phyloP scores from a whole-genome alignment of 2,329 filamentous ascomycete genomes.

The Calonectria hawksworthii region DNA sequence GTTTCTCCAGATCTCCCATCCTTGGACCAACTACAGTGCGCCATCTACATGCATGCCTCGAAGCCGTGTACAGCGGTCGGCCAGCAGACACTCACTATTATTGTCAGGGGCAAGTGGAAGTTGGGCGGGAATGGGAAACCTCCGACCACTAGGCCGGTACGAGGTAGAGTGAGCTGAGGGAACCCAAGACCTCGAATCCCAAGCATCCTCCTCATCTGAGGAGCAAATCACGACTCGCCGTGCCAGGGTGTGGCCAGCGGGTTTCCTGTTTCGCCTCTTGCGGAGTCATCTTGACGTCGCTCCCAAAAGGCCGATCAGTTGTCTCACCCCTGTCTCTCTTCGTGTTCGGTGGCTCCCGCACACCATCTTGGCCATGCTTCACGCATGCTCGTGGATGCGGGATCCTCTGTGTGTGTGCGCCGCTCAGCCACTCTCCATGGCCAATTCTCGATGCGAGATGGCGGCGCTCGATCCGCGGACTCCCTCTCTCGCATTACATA shows the following conservation, averaged over 20 bases:
- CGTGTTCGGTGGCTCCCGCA: conserved; percentile 51
- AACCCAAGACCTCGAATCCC: not conserved
- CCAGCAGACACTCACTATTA: conserved; percentile 4
- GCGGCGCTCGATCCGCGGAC: conserved; percentile 1
- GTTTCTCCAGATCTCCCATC: not conserved
- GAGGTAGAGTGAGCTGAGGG: not conserved
- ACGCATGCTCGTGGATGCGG: conserved; percentile 11
- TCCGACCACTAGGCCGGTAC: not conserved
- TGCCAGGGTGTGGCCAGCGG: conserved; percentile 4
- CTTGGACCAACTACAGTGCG: conserved; percentile 6
- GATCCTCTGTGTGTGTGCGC: not conserved
- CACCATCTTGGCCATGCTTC: conserved; percentile 43
- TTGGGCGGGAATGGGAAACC: conserved; percentile 1
- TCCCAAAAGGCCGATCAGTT: conserved; percentile 20
- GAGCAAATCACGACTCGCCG: conserved; percentile 18
- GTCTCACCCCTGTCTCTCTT: conserved; percentile 39
- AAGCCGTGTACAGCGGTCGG: conserved; percentile 8
- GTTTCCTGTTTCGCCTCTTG: not conserved
- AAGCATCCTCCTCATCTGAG: not conserved
- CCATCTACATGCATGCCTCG: not conserved
- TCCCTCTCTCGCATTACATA: conserved; percentile 1
- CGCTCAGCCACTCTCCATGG: conserved; percentile 11
- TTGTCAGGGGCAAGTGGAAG: not conserved
- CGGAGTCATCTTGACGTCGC: conserved; percentile 30
- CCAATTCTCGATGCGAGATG: conserved; percentile 17